Base-by-base conservation (phyloP, 2,329 filamentous ascomycete species). In the Ophiostoma sp. region DNA sequence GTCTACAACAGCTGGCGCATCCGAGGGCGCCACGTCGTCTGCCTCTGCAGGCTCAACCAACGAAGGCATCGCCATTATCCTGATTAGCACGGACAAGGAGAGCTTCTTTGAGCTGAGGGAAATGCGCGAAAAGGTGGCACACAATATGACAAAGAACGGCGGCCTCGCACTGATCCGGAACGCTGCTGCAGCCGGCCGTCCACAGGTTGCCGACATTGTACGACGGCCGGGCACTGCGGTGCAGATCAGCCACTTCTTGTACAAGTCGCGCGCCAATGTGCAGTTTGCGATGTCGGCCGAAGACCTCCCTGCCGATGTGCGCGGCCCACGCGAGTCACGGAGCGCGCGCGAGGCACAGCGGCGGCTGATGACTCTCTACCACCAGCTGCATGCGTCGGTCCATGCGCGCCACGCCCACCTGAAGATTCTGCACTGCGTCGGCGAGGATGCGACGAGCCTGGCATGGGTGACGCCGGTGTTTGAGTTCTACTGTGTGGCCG, bases 401-500 rank as follows among this genome's bases (percentile, higher is more conserved):
- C 95, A 99, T 76, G 85, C 89, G 9, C 93, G 92, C 74, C 89
- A 93, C 73, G 87, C 91, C 1, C 89, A 93, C 72, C 84, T 96
- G 68, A 97, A 95, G 78, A 90, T 98, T 2, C 84, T 96, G 71
- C 92, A 98, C 76, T 87, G 85, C 71, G 87, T 91, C 52, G 87
- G 86, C 64, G 84, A 86, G n/a, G 89, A 92, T 65, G 86, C 88
- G 16, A 91, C 91, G 9, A 90, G 90, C 0, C 82, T 99, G 45
- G 94, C 91, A 2, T 99, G 95, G 95, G 86, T 91, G 64, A 98
- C 94, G 4, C 91, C 93, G 0, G 79, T 90, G 1, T 98, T 98
- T 75, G 95, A 99, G 77, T 86, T 99, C 70, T 99, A 97, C 79
- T 96, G 92, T 74, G 88, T 99, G n/a, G 92, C 93, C 18, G 91